A percentile compares a stretch with the other conserved stretches of the same genome.
These are phyloP conservation scores for Penicillium sp. DNA, from an alignment of 2,329 filamentous ascomycete genomes.

Conservation along the genomic window DNA sequence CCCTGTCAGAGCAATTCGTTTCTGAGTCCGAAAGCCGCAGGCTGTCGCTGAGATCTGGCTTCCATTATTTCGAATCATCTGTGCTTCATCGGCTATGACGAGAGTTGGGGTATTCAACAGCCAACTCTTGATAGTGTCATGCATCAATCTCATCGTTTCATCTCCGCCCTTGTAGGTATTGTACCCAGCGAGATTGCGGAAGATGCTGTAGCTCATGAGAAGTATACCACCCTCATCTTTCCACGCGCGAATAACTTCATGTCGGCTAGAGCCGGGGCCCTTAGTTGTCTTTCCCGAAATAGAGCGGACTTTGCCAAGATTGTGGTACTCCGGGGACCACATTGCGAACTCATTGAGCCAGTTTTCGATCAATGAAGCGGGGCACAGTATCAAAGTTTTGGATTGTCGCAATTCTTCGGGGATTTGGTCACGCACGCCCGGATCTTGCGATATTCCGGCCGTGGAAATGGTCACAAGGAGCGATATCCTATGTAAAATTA, in stretches of 20 bases:
- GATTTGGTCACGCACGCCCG: constrained; percentile 62
- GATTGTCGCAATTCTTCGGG: constrained; percentile 62
- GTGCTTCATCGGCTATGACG: constrained; percentile 82
- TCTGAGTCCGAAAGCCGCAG: constrained; percentile 62
- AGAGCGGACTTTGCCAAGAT: constrained; percentile 54
- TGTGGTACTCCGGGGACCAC: constrained; percentile 60
- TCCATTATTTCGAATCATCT: constrained; percentile 67
- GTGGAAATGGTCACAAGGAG: constrained; percentile 73
- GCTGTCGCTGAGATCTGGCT: constrained; percentile 57
- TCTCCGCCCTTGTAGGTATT: constrained; percentile 24
- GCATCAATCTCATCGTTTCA: constrained; percentile 32
- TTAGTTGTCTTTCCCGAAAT: constrained; percentile 18
- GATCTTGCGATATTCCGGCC: constrained; percentile 60
- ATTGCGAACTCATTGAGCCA: constrained; percentile 74
- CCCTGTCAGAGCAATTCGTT: constrained; percentile 79
- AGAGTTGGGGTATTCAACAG: constrained; percentile 65
- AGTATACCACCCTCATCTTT: constrained; percentile 65
- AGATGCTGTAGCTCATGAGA: constrained; percentile 72
- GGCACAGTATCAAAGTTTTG: constrained; percentile 72
- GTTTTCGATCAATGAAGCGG: constrained; percentile 72
- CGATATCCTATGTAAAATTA: constrained; percentile 56
- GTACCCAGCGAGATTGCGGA: constrained; percentile 41
- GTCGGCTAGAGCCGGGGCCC: constrained; percentile 33
- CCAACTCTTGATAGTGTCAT: constrained; percentile 41
- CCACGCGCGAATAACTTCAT: constrained; percentile 59